Conservation (phyloP, 2,329 filamentous ascomycete species). For the Domatiomyces catenatus region DNA sequence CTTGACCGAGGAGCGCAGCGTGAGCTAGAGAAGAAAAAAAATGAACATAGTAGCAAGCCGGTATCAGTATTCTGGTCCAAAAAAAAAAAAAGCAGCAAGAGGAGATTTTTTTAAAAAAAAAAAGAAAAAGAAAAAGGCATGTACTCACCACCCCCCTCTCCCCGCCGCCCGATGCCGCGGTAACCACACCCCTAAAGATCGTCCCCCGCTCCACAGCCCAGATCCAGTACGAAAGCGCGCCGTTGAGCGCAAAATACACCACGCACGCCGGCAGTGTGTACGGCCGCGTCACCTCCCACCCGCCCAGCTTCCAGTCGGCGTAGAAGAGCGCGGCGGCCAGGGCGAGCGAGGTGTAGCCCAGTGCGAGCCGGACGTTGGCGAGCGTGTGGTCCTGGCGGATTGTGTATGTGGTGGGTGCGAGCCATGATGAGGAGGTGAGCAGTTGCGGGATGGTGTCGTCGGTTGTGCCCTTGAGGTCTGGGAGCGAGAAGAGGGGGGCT, state of each 20-base stretch:
- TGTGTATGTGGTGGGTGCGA: slow-evolving; percentile 30
- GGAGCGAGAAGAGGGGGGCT: slow-evolving; percentile 29
- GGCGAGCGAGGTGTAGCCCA: slow-evolving; percentile 70
- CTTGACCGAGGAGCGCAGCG: slow-evolving; percentile 54
- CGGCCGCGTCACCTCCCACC: slow-evolving; percentile 71
- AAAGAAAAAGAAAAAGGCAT: background rate
- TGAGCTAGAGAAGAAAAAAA: slow-evolving; percentile 44
- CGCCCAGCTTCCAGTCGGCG: slow-evolving; percentile 70
- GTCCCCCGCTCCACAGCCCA: slow-evolving; percentile 65
- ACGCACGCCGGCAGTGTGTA: slow-evolving; percentile 68
- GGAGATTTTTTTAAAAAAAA: background rate
- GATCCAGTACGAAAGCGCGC: slow-evolving; percentile 67
- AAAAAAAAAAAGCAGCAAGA: background rate
- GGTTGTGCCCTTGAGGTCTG: slow-evolving; percentile 88
- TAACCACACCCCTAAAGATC: slow-evolving; percentile 61
- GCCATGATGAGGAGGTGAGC: slow-evolving; percentile 55
- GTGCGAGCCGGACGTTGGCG: slow-evolving; percentile 62
- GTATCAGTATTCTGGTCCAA: background rate
- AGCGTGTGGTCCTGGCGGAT: slow-evolving; percentile 72
- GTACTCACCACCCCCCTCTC: background rate
- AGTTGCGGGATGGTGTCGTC: slow-evolving; percentile 93
- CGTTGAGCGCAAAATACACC: slow-evolving; percentile 66
- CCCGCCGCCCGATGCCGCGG: slow-evolving; percentile 16
- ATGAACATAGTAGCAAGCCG: no score
- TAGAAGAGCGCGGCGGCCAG: slow-evolving; percentile 73